Conservation (phyloP, 805 yeast species). For the Pichia exigua region DNA sequence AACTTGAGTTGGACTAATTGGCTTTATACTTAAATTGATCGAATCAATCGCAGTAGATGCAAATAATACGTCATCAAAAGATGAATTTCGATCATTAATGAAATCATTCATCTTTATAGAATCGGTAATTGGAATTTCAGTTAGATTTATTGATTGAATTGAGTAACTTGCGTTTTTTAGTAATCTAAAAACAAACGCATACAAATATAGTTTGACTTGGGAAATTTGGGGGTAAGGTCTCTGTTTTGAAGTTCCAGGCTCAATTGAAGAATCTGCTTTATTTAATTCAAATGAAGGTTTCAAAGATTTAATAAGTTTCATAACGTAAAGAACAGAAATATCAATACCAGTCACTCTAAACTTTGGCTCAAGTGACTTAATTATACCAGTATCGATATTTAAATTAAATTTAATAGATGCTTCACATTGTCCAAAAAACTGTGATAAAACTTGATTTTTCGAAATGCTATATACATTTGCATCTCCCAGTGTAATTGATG, state of each 20-base stretch:
- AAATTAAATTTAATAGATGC: constrained; percentile 12
- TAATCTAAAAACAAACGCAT: constrained; percentile 16
- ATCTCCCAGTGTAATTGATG: constrained; percentile 4
- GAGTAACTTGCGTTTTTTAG: constrained; percentile 18
- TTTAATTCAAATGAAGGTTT: background rate
- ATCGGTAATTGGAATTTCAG: constrained; percentile 22
- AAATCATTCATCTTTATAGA: constrained; percentile 7
- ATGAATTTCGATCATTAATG: background rate
- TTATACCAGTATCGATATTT: constrained; percentile 15
- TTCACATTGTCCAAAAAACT: constrained; percentile 5
- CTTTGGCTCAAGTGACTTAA: constrained; percentile 9
- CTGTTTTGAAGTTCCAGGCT: background rate
- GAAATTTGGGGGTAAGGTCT: background rate
- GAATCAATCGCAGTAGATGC: constrained; percentile 14
- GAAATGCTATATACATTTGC: background rate
- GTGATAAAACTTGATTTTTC: constrained; percentile 1
- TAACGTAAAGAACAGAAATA: constrained; percentile 15
- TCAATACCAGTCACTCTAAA: constrained; percentile 9
- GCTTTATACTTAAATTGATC: constrained; percentile 12
- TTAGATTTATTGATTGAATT: constrained; percentile 18
- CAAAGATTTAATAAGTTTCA: constrained; percentile 4
- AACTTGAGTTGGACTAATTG: constrained; percentile 23
- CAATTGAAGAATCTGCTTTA: background rate
- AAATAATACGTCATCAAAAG: constrained; percentile 12
- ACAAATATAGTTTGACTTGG: constrained; percentile 7